Evolutionary conservation across 192 early-diverging fungal genomes (phyloP), one percentile per base, ranked within the genome.

Genomic region (Linnemannia schmuckeri): DNA sequence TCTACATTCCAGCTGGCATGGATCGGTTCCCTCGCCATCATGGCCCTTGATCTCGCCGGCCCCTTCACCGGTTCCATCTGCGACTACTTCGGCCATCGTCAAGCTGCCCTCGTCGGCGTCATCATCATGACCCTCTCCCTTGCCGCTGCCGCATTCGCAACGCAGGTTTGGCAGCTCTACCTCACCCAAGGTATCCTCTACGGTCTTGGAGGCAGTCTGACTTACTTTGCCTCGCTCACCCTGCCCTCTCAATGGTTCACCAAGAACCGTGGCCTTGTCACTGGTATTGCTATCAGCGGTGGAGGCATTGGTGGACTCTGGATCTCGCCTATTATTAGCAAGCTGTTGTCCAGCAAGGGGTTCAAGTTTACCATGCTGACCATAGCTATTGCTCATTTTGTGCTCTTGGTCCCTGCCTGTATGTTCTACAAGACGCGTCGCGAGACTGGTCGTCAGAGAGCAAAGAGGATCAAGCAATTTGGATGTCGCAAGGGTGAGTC

Each of bases 211-310:
- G 81, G 80, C 37, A 90, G 90, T 54, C 74, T 95, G 46, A 89
- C 90, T 15, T 95, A 91, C 63, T 91, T 91, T 20, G 91, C 94
- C 7, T 91, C 91, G 18, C 89, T 93, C 7, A 90, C 91, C 4
- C 82, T 93, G 18, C 93, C 94, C 3, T 89, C 93, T 3, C 91
- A 94, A 72, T 95, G 92, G 93, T 95, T 94, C 76, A 89, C 81
- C 33, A 89, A 82, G 40, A 82, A 85, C 24, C 91, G 94, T 35
- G 91, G 91, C 0, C 74, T 95, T 24, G 94, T 92, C 0, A 94
- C 92, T 22, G 94, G 94, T 37, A 77, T 82, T n/a, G 47, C 77
- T n/a, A 84, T 84, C 72, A 84, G 82, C 72, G 78, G 83, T 30
- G 83, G 83, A 27, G 82, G 71, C n/a, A 75, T 77, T 38, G 94